Evolutionary conservation across 2,329 filamentous ascomycete species (phyloP), one percentile per base, ranked within the genome.

Genomic region (Calonectria pteridis): DNA sequence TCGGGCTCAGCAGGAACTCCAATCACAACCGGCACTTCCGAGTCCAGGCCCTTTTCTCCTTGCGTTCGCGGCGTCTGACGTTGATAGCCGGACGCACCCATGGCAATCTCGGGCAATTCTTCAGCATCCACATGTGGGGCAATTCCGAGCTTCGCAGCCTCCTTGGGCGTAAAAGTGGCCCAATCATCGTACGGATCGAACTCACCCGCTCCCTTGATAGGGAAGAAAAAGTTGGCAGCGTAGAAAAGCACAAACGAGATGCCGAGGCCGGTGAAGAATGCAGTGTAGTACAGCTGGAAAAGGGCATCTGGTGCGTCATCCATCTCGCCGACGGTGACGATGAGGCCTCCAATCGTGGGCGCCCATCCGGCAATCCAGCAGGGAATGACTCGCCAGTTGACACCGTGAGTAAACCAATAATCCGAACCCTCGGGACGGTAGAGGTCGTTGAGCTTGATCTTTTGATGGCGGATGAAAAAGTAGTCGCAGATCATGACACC

Each of bases 381-480:
- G 11, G 66, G 66, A 23, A 69, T 59, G 2, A 67, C 64, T 28
- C 65, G 35, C 81, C 80, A 84, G 73, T 85, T 85, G 62, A 83
- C 67, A 31, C 84, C 84, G 28, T 80, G 71, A 3, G 75, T 73
- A 77, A 83, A 85, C 79, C 83, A 84, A 71, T 86, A 87, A 2
- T 82, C 81, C 31, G 83, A 77, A 5, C 20, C 9, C 7, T 46
- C 43, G 7, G 78, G 77, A 1, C 69, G 71, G 76, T 86, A 87
- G 18, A 87, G 69, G 43, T 84, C 81, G n/a, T 80, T 83, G 40
- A 86, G 79, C 68, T 84, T 82, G 63, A 85, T 79, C 43, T 81
- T 81, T 71, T 82, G 80, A 3, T 80, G 78, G 7, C 85, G 83
- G n/a, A 83, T 51, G 26, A 81, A 23, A 53, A 77, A 83, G 73